These are phyloP conservation scores for Rhizomucor miehei DNA, from an alignment of 371 early-diverging fungal species.

Conservation along the genomic window DNA sequence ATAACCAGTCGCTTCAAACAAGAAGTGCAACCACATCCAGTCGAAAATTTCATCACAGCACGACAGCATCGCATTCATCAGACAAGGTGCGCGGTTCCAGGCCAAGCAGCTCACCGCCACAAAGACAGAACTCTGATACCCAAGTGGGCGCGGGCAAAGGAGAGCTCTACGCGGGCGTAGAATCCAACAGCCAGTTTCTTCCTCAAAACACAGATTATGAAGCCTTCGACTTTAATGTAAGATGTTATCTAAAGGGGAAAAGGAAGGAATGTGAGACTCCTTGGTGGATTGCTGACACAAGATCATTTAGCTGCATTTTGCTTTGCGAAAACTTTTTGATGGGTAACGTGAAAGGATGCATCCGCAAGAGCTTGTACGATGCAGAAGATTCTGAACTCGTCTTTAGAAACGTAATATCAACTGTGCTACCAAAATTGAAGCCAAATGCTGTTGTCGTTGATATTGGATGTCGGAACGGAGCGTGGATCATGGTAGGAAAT, in stretches of 20 bases:
- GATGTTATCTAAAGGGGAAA: too few species aligned
- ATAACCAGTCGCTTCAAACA: too few species aligned
- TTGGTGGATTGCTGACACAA: too few species aligned
- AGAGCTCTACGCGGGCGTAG: constrained; percentile 13
- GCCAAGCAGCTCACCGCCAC: too few species aligned
- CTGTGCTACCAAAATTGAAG: constrained; percentile 13
- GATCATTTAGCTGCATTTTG: constrained; percentile 19
- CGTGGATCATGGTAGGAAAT: constrained; percentile 19
- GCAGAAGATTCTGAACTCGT: constrained; percentile 2
- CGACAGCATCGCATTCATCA: too few species aligned
- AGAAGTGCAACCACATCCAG: too few species aligned
- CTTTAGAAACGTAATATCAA: constrained; percentile 9
- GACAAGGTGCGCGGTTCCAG: too few species aligned
- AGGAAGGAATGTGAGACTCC: too few species aligned
- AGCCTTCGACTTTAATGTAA: constrained; percentile 16
- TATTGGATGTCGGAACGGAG: constrained; percentile 20
- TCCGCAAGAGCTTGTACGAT: neutral
- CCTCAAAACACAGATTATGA: constrained; percentile 21
- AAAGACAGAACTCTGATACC: too few species aligned
- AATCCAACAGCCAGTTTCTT: constrained; percentile 21
- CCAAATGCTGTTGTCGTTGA: constrained; percentile 16
- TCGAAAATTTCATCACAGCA: too few species aligned
- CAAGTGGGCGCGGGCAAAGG: neutral
- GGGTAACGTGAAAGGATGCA: constrained; percentile 8
- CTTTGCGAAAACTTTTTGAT: constrained; percentile 15